A percentile compares a stretch with the other conserved stretches of the same genome.
These are phyloP conservation scores for Endocladia muricata DNA, from an alignment of 31 red algal species.

Conservation along the genomic window DNA sequence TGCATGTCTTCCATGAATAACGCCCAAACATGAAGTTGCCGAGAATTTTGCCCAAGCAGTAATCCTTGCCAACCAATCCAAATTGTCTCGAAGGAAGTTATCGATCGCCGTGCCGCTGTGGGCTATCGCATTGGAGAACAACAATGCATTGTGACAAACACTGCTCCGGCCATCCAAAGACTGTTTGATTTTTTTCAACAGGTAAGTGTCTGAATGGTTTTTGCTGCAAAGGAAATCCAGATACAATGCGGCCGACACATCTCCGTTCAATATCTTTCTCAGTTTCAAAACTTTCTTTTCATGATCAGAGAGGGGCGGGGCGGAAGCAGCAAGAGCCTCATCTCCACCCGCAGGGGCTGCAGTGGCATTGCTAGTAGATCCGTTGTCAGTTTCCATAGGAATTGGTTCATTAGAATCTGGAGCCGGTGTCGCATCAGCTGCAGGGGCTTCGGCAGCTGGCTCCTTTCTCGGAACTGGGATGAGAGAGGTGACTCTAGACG, in stretches of 20 bases:
- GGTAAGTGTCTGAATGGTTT: constrained; percentile 73
- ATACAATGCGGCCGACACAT: constrained; percentile 71
- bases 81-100: constrained; percentile 81
- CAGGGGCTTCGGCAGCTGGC: background rate
- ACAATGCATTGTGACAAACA: constrained; percentile 81
- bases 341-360: background rate
- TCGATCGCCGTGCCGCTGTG: constrained; percentile 90
- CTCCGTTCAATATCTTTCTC: constrained; percentile 62
- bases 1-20: constrained; percentile 84
- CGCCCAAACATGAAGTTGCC: constrained; percentile 88
- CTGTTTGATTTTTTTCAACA: constrained; percentile 84
- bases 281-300: constrained; percentile 49
- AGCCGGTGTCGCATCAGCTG: constrained; percentile 1
- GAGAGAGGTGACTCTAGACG: constrained; percentile 39
- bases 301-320: background rate
- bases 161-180: constrained; percentile 76
- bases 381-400: constrained; percentile 27
- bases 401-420: constrained; percentile 9
- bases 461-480: constrained; percentile 33
- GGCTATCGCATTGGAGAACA: constrained; percentile 88
- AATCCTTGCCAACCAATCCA: constrained; percentile 89
- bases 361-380: background rate
- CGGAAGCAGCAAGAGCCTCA: background rate
- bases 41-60: constrained; percentile 98
- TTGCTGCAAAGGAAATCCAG: constrained; percentile 88